These are phyloP conservation scores for Penicillium daleae DNA, from an alignment of 495 filamentous ascomycete species.

Conservation along the genomic window DNA sequence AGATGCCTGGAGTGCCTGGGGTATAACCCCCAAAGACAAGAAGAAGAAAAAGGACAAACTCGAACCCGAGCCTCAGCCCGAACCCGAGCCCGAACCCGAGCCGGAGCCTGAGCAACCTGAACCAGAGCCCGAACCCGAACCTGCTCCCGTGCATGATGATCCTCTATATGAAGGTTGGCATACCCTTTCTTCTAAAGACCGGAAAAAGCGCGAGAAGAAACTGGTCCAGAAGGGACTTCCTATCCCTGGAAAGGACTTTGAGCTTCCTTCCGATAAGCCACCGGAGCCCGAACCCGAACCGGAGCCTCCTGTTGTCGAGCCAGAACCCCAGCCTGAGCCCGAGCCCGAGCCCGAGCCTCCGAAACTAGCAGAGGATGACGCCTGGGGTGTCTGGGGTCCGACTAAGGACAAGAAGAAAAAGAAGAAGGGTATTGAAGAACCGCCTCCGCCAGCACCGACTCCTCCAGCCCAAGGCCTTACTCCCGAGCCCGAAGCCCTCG, in stretches of 20 bases:
- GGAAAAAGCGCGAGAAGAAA: slow-evolving; percentile 45
- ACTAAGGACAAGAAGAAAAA: slow-evolving; percentile 53
- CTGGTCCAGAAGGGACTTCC: slow-evolving; percentile 40
- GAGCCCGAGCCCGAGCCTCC: slow-evolving; percentile 24
- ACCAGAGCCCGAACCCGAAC: slow-evolving; percentile 34
- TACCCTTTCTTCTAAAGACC: slow-evolving; percentile 41
- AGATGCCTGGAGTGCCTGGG: slow-evolving; percentile 49
- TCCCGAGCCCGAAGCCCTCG: slow-evolving; percentile 44
- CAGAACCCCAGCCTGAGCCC: slow-evolving; percentile 25
- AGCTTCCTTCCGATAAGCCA: slow-evolving; percentile 32
- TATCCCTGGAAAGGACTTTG: slow-evolving; percentile 43
- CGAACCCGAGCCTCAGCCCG: slow-evolving; percentile 25
- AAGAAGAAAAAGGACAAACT: slow-evolving; percentile 32
- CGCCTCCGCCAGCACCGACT: slow-evolving; percentile 54
- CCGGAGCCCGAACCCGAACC: slow-evolving; percentile 20
- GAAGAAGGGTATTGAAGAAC: slow-evolving; percentile 42
- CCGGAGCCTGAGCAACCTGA: slow-evolving; percentile 36
- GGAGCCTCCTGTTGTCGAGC: slow-evolving; percentile 24
- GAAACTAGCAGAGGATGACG: slow-evolving; percentile 30
- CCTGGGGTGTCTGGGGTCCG: slow-evolving; percentile 42
- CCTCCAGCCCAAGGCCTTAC: slow-evolving; percentile 53
- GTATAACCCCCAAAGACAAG: slow-evolving; percentile 26
- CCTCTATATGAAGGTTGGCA: slow-evolving; percentile 45
- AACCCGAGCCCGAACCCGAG: slow-evolving; percentile 27
- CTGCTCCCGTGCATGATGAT: slow-evolving; percentile 35